Base-by-base conservation (phyloP, 495 filamentous ascomycete species). In the Neurospora tetrasperma region DNA sequence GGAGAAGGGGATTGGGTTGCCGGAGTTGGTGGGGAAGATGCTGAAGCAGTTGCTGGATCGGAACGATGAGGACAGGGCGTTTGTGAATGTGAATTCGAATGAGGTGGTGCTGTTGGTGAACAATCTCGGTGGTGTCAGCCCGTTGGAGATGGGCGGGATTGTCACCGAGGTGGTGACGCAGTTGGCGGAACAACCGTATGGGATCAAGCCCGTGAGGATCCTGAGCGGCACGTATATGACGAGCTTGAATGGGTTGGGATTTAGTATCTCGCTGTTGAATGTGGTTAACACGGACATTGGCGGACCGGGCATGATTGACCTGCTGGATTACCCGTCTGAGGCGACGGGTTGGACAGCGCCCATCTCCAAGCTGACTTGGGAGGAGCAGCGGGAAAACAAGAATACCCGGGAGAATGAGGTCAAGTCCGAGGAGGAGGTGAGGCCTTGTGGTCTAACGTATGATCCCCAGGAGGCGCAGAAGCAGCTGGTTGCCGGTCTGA, bases 111-210 rank as follows among this genome's bases (percentile, higher is more conserved):
- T 98, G 59, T 81, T 97, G 75, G 87, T 99, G 77, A 98, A 98
- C 81, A 99, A 99, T 79, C 86, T 98, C 16, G 96, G 96, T n/a
- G 93, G 94, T 31, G 90, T 97, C 5, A 96, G 93, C 81, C 89
- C 89, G 42, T 84, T 99, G 71, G 96, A 99, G 81, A 84, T 98
- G 76, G 90, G 94, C 6, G 96, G 92, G 54, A 94, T 98, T 77
- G 91, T 93, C 9, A 83, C 90, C n/a, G 94, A 98, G 81, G 90
- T 97, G 46, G 87, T 91, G n/a, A 85, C 84, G 59, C 95, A 97
- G 82, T 87, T 99, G 14, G 54, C 5, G 1, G 83, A 83, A 42
- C 83, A 85, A 46, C 84, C 84, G 66, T 94, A 91, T 83, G 84
- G 87, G 68, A 89, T 96, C 78, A 89, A 88, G 77, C 93, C 93